Conservation (phyloP, 176 grass and related monocot genomes). For the Triticum timopheevii region DNA sequence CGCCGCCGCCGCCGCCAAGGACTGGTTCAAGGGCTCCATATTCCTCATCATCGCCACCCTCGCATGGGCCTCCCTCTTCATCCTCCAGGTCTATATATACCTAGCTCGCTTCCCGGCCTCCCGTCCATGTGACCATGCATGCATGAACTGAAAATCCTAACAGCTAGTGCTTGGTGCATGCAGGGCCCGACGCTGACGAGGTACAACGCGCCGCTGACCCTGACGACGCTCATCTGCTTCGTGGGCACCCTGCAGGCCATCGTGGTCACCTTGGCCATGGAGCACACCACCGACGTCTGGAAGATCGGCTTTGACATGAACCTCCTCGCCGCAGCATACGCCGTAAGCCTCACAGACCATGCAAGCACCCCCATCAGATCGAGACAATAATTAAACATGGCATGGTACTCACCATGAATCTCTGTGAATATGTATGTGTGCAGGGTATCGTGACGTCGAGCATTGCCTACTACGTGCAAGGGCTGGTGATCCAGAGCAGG, state of each 20-base stretch:
- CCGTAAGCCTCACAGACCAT: conserved; percentile 52
- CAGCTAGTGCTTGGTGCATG: background rate
- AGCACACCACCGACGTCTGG: conserved; percentile 67
- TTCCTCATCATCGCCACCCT: conserved; percentile 94
- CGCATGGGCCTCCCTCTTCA: conserved; percentile 95
- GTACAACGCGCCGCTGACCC: conserved; percentile 86
- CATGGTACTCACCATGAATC: conserved; percentile 1
- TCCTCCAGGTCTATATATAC: conserved; percentile 65
- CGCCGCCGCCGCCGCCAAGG: conserved; percentile 55
- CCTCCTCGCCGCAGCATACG: conserved; percentile 93
- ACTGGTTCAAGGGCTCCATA: conserved; percentile 91
- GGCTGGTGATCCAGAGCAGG: conserved; percentile 72
- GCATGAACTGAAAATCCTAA: background rate
- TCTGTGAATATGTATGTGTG: background rate
- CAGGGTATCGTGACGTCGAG: conserved; percentile 99
- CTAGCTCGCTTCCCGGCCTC: background rate
- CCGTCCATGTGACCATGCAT: background rate
- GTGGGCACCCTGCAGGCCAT: conserved; percentile 93
- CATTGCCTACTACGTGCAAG: conserved; percentile 99
- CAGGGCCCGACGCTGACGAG: conserved; percentile 77
- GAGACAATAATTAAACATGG: background rate
- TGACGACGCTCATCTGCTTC: conserved; percentile 84
- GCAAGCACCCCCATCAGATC: background rate
- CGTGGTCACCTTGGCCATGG: conserved; percentile 86
- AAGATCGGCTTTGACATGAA: conserved; percentile 97